Evolutionary conservation across 2,329 filamentous ascomycete species (phyloP).

Genomic region (Pyrenochaeta sp.): DNA sequence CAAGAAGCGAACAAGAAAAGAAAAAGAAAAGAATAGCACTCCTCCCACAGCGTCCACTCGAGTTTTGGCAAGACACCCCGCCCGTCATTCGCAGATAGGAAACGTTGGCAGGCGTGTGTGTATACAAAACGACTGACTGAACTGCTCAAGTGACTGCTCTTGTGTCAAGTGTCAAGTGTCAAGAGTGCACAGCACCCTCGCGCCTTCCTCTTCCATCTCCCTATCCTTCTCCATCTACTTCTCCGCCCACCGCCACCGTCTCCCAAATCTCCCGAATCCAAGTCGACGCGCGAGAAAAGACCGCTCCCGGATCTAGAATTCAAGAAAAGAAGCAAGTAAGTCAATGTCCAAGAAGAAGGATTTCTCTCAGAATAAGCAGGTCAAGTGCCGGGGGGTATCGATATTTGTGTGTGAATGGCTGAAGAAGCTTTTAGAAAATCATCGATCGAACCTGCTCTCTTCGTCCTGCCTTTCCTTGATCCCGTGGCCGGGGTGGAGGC

Average conservation of each 20-base stretch:
- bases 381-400: conserved; percentile 26
- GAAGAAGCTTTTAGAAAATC: conserved; percentile 44
- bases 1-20: too few species aligned
- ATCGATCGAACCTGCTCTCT: conserved; percentile 52
- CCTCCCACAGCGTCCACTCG: too few species aligned
- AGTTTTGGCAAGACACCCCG: too few species aligned
- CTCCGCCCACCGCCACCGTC: too few species aligned
- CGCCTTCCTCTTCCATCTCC: conserved; percentile 9
- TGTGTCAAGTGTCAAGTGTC: too few species aligned
- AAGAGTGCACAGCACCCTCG: conserved; percentile 30
- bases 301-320: conserved; percentile 27
- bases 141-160: too few species aligned
- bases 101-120: not conserved
- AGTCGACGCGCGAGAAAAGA: conserved; percentile 26
- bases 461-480: conserved; percentile 36
- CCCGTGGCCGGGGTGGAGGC: conserved; percentile 41
- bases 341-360: conserved; percentile 30
- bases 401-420: conserved; percentile 24
- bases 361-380: conserved; percentile 11
- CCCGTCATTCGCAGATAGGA: too few species aligned
- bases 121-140: conserved; percentile 2
- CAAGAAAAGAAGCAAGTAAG: conserved; percentile 37
- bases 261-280: conserved; percentile 30
- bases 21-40: too few species aligned
- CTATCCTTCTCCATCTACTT: too few species aligned